Evolutionary conservation across 164 flowering plant species (phyloP), one percentile per base, ranked within the genome.

Genomic region (Vitis rotundifolia): DNA sequence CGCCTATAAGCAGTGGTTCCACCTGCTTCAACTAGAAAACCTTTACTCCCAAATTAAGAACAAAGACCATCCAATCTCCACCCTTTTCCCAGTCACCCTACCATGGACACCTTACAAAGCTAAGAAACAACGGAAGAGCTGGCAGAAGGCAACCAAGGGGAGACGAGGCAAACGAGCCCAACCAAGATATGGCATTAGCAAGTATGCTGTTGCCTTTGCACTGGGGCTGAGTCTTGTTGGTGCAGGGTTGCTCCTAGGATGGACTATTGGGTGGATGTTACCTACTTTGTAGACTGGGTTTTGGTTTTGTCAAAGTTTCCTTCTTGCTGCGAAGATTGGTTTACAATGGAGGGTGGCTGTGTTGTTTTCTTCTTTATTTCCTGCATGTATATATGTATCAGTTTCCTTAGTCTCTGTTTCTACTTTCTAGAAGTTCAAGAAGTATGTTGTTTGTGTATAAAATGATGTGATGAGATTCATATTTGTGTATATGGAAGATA

Each of bases 1-100:
- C 75, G 99, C 93, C 18, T 90, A 89, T 65, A 92, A 85, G 79
- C 99, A 90, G 70, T 95, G 94, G 97, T 71, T 80, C 52, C 80
- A 69, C 29, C 65, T 76, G 50, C 71, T 77, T 18, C 80, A 80
- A 75, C 80, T 80, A 8, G 80, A 80, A 81, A 72, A 79, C 74
- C 68, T 88, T 19, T 73, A 59, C 50, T 8, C 61, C 16, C 83
- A 71, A 55, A 62, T 77, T 11, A 80, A 74, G 71, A 71, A 68
- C 44, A 65, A 67, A 19, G 51, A 56, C 54, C 75, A 71, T 65
- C 77, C 79, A 37, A 52, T 73, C 22, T 74, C 83, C 26, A 62
- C 70, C 69, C 66, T 80, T 3, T 76, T 76, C 59, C 84, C 86
- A 9, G 68, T 56, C n/a, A 29, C 29, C 31, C 70, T 72, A 58